These are phyloP conservation scores for Trifolium dubium DNA, from an alignment of 306 rosid species.

Conservation along the genomic window DNA sequence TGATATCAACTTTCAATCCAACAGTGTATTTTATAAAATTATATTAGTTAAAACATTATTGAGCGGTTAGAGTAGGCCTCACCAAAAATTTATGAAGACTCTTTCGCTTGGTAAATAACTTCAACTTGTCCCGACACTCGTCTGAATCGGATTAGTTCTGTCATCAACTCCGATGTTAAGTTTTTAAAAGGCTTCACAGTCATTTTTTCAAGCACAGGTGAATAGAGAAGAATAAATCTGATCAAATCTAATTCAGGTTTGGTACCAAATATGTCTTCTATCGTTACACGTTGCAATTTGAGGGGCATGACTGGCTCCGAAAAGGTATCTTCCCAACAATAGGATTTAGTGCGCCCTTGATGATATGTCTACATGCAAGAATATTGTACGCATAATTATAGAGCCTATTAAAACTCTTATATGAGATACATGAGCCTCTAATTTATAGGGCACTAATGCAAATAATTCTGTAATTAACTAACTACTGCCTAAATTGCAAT, in stretches of 20 bases:
- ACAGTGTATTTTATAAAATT: no score
- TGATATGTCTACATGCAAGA: constrained; percentile 47
- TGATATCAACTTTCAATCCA: no score
- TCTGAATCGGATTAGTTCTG: constrained; percentile 51
- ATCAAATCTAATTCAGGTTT: constrained; percentile 59
- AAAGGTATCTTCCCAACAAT: constrained; percentile 41
- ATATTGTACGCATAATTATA: neutral
- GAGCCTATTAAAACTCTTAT: no score
- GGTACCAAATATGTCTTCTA: constrained; percentile 45
- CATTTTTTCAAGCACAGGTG: constrained; percentile 59
- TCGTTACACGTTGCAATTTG: constrained; percentile 44
- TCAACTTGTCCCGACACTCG: constrained; percentile 51
- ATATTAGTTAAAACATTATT: no score
- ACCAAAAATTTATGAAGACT: no score
- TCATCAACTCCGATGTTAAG: constrained; percentile 41
- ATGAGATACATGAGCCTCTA: no score
- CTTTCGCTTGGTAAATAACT: neutral
- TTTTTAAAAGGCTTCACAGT: constrained; percentile 46
- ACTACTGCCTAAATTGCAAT: no score
- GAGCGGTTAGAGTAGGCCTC: no score
- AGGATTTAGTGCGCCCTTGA: constrained; percentile 29
- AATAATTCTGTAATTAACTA: no score
- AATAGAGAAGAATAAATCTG: constrained; percentile 50
- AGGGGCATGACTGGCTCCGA: constrained; percentile 31
- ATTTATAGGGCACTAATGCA: no score